phyloP scores from a whole-genome alignment of 495 filamentous ascomycete species.

The Penicillium bovifimosum region DNA sequence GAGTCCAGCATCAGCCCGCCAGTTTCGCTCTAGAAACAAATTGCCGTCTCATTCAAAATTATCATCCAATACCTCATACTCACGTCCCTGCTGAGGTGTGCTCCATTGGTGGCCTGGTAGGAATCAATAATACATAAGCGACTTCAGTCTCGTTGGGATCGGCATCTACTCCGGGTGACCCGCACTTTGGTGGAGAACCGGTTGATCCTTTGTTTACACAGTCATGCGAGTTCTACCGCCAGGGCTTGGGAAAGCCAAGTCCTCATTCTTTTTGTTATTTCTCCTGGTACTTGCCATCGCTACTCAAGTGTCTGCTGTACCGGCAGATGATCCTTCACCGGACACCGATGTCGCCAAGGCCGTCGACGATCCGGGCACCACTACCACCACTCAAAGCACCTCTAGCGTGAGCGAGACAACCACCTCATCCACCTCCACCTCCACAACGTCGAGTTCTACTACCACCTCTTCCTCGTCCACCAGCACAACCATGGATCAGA shows the following conservation, averaged over 20 bases:
- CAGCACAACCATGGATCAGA: constrained; percentile 23
- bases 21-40: not conserved
- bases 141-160: constrained; percentile 11
- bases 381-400: constrained; percentile 21
- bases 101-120: not conserved
- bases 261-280: constrained; percentile 20
- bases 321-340: constrained; percentile 14
- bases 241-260: constrained; percentile 23
- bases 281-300: constrained; percentile 20
- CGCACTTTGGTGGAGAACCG: constrained; percentile 26
- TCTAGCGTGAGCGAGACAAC: constrained; percentile 18
- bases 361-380: constrained; percentile 28
- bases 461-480: constrained; percentile 15
- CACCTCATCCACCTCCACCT: constrained; percentile 12
- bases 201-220: constrained; percentile 16
- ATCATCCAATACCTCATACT: not conserved
- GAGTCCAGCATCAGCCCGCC: not conserved
- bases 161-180: constrained; percentile 20
- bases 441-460: constrained; percentile 12
- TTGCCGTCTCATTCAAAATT: not conserved
- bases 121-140: not conserved
- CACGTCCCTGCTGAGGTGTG: not conserved
- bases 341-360: constrained; percentile 21
- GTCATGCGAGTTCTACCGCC: constrained; percentile 21
- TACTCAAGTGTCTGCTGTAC: constrained; percentile 21